phyloP scores from a whole-genome alignment of 345 rosid species.

The Eucalyptus sp. region DNA sequence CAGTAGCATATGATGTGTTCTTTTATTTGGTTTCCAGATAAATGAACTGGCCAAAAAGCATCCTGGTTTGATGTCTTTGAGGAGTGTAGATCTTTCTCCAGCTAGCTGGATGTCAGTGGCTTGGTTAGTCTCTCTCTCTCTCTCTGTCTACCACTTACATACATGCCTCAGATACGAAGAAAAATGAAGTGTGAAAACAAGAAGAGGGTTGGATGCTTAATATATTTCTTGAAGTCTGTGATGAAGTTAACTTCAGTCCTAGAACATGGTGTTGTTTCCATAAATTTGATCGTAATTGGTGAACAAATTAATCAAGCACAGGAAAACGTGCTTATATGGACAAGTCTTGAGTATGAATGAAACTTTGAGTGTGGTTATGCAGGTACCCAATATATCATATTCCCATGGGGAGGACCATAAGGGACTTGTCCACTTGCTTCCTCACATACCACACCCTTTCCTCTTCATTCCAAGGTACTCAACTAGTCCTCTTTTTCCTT shows the following conservation, averaged over 20 bases:
- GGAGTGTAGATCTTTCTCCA: constrained; percentile 47
- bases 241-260: neutral
- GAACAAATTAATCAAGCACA: neutral
- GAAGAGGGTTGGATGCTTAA: neutral
- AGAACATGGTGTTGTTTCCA: neutral
- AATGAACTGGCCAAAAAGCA: constrained; percentile 17
- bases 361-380: neutral
- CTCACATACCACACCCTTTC: constrained; percentile 47
- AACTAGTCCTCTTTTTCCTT: neutral
- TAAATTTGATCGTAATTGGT: neutral
- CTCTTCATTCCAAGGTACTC: constrained; percentile 37
- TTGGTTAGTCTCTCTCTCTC: constrained; percentile 13
- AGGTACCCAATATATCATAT: constrained; percentile 53
- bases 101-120: constrained; percentile 58
- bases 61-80: constrained; percentile 35
- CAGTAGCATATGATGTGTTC: neutral
- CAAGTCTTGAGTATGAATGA: neutral
- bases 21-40: constrained; percentile 9
- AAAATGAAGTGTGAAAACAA: neutral
- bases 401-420: constrained; percentile 51
- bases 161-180: neutral
- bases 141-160: neutral
- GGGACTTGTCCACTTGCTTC: constrained; percentile 43
- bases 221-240: neutral
- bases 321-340: neutral